Evolutionary conservation across 306 rosid species (phyloP).

Genomic region (Fragaria vesca): DNA sequence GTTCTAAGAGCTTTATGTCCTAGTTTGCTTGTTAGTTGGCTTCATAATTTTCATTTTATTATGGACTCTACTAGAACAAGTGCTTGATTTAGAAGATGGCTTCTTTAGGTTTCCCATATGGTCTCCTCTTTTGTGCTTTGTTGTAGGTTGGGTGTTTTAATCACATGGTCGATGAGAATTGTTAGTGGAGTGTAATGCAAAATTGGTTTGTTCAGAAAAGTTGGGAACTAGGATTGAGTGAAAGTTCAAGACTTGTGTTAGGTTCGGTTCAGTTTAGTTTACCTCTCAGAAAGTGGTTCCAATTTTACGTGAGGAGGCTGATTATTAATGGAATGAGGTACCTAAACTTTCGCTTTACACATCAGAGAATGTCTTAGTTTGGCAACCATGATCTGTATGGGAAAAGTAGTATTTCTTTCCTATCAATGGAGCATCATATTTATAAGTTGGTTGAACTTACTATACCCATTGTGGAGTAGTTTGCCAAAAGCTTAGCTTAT

Average conservation of each 20-base stretch:
- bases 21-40: background rate
- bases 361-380: background rate
- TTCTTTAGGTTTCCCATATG: background rate
- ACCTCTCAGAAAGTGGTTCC: background rate
- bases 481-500: background rate
- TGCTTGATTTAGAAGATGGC: background rate
- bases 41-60: background rate
- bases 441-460: background rate
- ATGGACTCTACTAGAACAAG: background rate
- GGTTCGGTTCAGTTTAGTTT: slow-evolving; percentile 1
- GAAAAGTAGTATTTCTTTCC: background rate
- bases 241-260: background rate
- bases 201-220: background rate
- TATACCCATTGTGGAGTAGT: background rate
- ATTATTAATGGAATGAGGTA: background rate
- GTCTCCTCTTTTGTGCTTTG: background rate
- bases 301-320: background rate
- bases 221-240: background rate
- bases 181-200: slow-evolving; percentile 6
- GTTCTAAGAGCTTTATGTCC: background rate
- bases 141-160: slow-evolving; percentile 1
- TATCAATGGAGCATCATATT: background rate
- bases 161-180: background rate
- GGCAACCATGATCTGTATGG: background rate
- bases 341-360: background rate